A percentile compares a stretch with the other conserved stretches of the same genome.
These are phyloP conservation scores for Myochromella boudieri DNA, from an alignment of 768 basidiomycete species.

Conservation along the genomic window DNA sequence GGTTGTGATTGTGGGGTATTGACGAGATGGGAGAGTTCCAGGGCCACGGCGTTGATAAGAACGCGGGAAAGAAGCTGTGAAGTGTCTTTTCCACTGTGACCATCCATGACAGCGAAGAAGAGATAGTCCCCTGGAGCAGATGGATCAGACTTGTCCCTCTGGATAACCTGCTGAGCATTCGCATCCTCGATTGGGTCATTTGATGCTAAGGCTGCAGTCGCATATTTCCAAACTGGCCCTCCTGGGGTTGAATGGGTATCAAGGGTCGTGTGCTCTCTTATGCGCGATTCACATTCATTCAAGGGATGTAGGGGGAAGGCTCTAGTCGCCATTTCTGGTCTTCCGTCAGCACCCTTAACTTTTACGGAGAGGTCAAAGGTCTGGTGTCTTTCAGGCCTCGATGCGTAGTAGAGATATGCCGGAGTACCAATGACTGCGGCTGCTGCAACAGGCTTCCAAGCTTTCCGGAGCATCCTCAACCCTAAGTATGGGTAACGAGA, in stretches of 20 bases:
- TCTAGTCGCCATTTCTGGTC: conserved; percentile 50
- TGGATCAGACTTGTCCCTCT: conserved; percentile 59
- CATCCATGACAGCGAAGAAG: conserved; percentile 90
- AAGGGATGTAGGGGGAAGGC: conserved; percentile 58
- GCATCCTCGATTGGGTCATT: conserved; percentile 95
- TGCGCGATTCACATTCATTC: conserved; percentile 52
- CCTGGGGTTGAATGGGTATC: conserved; percentile 47
- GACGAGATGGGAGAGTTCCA: conserved; percentile 65
- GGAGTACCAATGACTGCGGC: conserved; percentile 56
- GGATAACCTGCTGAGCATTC: conserved; percentile 65
- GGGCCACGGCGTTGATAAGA: conserved; percentile 80
- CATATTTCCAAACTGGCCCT: conserved; percentile 69
- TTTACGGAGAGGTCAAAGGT: conserved; percentile 63
- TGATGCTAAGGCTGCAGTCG: conserved; percentile 76
- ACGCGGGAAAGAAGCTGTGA: conserved; percentile 80
- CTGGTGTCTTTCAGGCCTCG: conserved; percentile 36
- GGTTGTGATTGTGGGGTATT: conserved; percentile 31
- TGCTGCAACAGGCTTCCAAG: conserved; percentile 68
- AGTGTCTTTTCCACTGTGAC: conserved; percentile 84
- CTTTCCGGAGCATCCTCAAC: conserved; percentile 55
- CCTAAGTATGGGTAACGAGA: background rate
- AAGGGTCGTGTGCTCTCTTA: conserved; percentile 52
- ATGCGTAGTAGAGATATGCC: conserved; percentile 57
- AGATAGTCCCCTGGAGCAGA: conserved; percentile 68
- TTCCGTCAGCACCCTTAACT: conserved; percentile 58